Evolutionary conservation across 345 rosid species (phyloP).

Genomic region (Arabis hirsuta): DNA sequence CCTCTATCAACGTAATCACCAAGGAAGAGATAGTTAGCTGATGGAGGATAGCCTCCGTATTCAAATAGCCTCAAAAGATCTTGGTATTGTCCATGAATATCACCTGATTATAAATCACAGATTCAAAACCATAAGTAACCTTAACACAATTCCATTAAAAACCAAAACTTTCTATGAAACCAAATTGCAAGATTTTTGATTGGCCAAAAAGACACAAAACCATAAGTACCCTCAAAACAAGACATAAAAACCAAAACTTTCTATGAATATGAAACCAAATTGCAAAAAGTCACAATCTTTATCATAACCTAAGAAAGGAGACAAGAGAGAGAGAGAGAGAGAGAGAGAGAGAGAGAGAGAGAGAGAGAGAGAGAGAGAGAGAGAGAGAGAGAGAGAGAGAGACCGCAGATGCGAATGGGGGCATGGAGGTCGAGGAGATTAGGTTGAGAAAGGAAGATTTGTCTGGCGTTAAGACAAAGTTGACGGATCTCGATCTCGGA

Average conservation of each 20-base stretch:
- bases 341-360: too few relatives aligned
- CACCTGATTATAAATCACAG: slow-evolving; percentile 63
- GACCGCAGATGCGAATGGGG: slow-evolving; percentile 92
- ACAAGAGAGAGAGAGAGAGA: too few relatives aligned
- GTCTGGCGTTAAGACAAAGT: slow-evolving; percentile 92
- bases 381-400: slow-evolving; percentile 28
- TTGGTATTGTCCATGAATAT: slow-evolving; percentile 93
- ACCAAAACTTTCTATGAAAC: slow-evolving; percentile 25
- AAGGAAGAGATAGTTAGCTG: slow-evolving; percentile 87
- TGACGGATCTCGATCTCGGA: slow-evolving; percentile 99
- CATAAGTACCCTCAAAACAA: too few relatives aligned
- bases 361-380: too few relatives aligned
- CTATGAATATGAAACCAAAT: background rate
- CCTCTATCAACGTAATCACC: slow-evolving; percentile 99
- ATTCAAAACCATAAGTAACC: slow-evolving; percentile 10
- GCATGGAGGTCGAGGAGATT: slow-evolving; percentile 80
- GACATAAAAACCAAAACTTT: too few relatives aligned
- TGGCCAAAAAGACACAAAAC: too few relatives aligned
- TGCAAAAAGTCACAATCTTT: too few relatives aligned
- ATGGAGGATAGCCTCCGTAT: slow-evolving; percentile 88
- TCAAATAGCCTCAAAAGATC: slow-evolving; percentile 90
- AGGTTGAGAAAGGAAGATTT: slow-evolving; percentile 89
- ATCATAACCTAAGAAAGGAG: too few relatives aligned
- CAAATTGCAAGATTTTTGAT: too few relatives aligned
- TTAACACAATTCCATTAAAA: slow-evolving; percentile 11